Percentiles rank a stretch among this genome's conserved stretches.
These are phyloP conservation scores for Neodidymelliopsis sp. DNA, from an alignment of 2,329 filamentous ascomycete species.

Conservation along the genomic window DNA sequence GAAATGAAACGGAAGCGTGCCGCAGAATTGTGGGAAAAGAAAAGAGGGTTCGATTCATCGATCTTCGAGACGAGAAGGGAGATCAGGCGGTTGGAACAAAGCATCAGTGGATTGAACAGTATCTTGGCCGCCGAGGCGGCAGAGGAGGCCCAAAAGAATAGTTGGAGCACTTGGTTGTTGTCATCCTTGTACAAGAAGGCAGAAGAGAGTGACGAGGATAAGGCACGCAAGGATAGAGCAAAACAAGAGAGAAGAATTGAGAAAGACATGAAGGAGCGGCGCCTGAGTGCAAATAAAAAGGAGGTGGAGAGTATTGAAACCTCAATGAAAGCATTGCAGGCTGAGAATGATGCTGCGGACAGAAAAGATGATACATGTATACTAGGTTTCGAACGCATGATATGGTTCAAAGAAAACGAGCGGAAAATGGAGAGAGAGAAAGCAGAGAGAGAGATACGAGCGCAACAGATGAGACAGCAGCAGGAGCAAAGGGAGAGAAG, in stretches of 20 bases:
- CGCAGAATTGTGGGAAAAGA: constrained; percentile 36
- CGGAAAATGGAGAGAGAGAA: constrained; percentile 2
- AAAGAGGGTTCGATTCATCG: constrained; percentile 11
- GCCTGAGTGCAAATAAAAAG: constrained; percentile 23
- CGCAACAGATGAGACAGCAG: constrained; percentile 3
- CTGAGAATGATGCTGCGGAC: constrained; percentile 26
- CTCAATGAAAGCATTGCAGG: constrained; percentile 15
- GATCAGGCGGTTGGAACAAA: constrained; percentile 32
- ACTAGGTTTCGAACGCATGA: constrained; percentile 3
- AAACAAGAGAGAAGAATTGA: constrained; percentile 43
- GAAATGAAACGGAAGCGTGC: constrained; percentile 41
- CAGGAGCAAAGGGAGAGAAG: constrained; percentile 2
- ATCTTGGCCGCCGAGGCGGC: constrained; percentile 38
- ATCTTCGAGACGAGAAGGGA: constrained; percentile 27
- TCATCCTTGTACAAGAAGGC: constrained; percentile 38
- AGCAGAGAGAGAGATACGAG: constrained; percentile 5
- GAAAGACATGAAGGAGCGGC: constrained; percentile 45
- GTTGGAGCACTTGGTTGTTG: constrained; percentile 37
- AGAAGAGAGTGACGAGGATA: constrained; percentile 44
- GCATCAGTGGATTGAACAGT: constrained; percentile 35
- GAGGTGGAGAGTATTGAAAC: constrained; percentile 27
- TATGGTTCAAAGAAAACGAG: not conserved
- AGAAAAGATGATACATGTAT: constrained; percentile 26
- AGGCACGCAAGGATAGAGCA: constrained; percentile 39
- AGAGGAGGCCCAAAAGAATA: constrained; percentile 41